Evolutionary conservation across 257 asterid genomes (phyloP).

Genomic region (Eustoma russellianum): DNA sequence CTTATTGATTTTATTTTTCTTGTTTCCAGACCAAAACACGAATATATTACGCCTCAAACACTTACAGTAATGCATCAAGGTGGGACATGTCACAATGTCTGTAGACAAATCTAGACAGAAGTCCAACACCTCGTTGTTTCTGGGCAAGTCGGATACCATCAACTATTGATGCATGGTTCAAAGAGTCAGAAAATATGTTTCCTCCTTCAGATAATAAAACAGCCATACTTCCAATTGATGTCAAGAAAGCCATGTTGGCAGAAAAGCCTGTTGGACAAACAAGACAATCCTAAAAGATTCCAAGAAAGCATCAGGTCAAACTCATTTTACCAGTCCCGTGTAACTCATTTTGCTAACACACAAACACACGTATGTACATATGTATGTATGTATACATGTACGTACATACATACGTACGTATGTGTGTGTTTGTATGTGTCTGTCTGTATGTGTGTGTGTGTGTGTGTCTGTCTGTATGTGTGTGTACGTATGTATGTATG

Average conservation of each 20-base stretch:
- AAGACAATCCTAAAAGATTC: conserved; percentile 91
- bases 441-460: no score
- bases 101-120: conserved; percentile 73
- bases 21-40: not conserved
- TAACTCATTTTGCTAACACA: no score
- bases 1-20: no score
- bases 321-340: no score
- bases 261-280: conserved; percentile 99
- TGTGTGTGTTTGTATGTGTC: no score
- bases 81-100: conserved; percentile 85
- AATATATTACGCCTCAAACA: not conserved
- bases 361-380: no score
- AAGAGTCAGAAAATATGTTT: conserved; percentile 77
- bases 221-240: conserved; percentile 65
- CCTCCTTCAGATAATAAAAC: conserved; percentile 46
- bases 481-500: no score
- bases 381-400: no score
- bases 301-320: conserved; percentile 30
- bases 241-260: conserved; percentile 98
- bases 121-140: conserved; percentile 58
- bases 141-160: conserved; percentile 96
- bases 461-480: no score
- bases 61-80: conserved; percentile 77
- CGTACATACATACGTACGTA: no score
- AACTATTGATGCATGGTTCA: conserved; percentile 93